Evolutionary conservation across 2,329 filamentous ascomycete species (phyloP), one percentile per base, ranked within the genome.

Genomic region (Aspergillus hiratsukae): DNA sequence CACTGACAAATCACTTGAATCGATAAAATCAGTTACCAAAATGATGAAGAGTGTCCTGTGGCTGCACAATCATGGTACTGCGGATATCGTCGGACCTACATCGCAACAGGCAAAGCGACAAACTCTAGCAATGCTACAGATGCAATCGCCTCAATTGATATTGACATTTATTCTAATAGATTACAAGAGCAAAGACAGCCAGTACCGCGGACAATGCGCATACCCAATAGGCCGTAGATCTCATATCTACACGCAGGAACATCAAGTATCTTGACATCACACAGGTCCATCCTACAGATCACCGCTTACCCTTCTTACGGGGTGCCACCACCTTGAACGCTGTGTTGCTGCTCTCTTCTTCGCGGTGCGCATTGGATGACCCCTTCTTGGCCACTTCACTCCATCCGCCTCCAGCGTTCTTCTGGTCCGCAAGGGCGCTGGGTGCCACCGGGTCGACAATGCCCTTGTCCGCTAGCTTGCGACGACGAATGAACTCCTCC

Each of bases 361-460:
- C 72, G 31, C 82, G 81, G 59, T 78, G 80, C 50, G 72, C 71
- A 55, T 78, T 77, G 50, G 66, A 69, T 51, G 76, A 78, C 25
- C 89, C 88, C 81, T 97, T 97, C 86, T 97, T 97, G 1, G 94
- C 94, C 52, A 99, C 94, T 76, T 97, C 94, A 65, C 83, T 96
- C 94, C 94, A 99, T 21, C 93, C 93, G 54, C 89, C 87, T 27
- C 41, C 41, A 46, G 80, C 77, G 27, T 76, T 78, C 63, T 76
- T 78, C 61, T 78, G 74, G 50, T 79, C 78, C 4, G 68, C 76
- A 35, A 78, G 81, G 3, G 84, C 82, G 54, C 77, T 82, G 37
- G 78, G 76, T 51, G 76, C 81, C 49, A 83, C 80, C 17, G 85
- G 81, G 54, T 89, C 87, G 19, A 96, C 81, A 43, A 97, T 83